Evolutionary conservation across 495 filamentous ascomycete species (phyloP), one percentile per base, ranked within the genome.

Genomic region (Margaritispora aquatica): DNA sequence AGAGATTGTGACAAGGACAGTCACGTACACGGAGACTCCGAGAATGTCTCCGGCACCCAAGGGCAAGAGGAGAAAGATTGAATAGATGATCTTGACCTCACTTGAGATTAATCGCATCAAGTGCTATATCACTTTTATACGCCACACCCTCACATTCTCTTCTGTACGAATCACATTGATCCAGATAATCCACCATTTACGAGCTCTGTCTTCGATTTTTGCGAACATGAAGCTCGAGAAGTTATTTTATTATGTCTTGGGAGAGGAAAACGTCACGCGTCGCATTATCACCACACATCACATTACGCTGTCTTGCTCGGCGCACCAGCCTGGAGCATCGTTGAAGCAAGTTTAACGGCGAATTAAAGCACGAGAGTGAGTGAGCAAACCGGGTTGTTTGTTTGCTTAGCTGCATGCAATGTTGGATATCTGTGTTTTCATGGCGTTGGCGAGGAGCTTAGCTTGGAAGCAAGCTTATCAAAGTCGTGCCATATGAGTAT

Each of bases 1-100:
- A 24, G 84, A 90, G 68, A 85, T 89, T 2, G 84, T 90, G 44
- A 90, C 87, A 29, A 77, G 88, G 54, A 90, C 87, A 17, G 87
- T 90, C 51, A 90, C 87, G 2, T 88, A 88, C 67, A 86, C 82
- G 7, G 88, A 88, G 69, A 87, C 83, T 24, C 84, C 85, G 50
- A 65, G 77, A 56, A 85, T 87, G 83, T 79, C 74, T 13, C 85
- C 86, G 17, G 86, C 87, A 52, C 87, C 87, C 36, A 88, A 89
- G 66, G 87, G 87, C 57, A 90, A 89, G 78, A 74, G 85, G 71
- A 81, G 87, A 70, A 86, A 87, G 73, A 72, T 88, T 31, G 84
- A 87, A 64, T 76, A 77, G 55, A 27, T 19, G 21, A 5, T n/a
- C 24, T 31, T 13, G 26, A 5, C 20, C 51, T 36, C 51, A 41